Evolutionary conservation across 495 filamentous ascomycete genomes (phyloP), one percentile per base, ranked within the genome.

Genomic region (Hyphodiscus hymeniophilus): DNA sequence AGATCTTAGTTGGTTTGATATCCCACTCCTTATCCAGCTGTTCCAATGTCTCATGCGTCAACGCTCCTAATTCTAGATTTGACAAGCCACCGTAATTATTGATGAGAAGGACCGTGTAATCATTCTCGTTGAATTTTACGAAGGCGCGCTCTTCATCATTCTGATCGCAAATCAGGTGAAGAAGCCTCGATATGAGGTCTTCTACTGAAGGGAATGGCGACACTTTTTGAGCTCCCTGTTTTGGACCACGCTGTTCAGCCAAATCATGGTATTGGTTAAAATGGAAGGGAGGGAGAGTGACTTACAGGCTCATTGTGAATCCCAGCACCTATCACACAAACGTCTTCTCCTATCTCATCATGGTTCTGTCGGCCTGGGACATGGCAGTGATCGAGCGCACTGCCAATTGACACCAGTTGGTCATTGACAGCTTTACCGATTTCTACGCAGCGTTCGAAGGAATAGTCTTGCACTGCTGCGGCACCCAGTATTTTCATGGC

Each of bases 51-150:
- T 79, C 69, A 38, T 75, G 68, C 6, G 74, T 66, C 12, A 82
- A 60, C 0, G 72, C 77, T 31, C 77, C 77, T 22, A 79, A 61
- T 60, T 82, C 79, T 4, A 82, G 69, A 40, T 73, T 73, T 0
- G 76, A 80, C 56, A 82, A 69, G 43, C 79, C 77, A 34, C 79
- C 79, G 50, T 77, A 77, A 63, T 82, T 82, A 67, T 77, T 79
- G 48, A 81, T 64, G 23, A 82, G 58, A 21, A 81, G 59, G 7
- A 73, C 71, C 3, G 72, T 72, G 55, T 78, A 71, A 40, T 82
- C 78, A 7, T 66, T 66, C 1, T 66, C 53, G 13, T 62, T 59
- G 62, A 81, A 80, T 41, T 72, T 63, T 18, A 82, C 77, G 51
- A 80, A 82, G 1, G 74, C 74, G 33, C 78, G 60, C 44, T 77